Base-by-base conservation (phyloP, 78 protist genomes). In the Anaeramoeba flamelloides region DNA sequence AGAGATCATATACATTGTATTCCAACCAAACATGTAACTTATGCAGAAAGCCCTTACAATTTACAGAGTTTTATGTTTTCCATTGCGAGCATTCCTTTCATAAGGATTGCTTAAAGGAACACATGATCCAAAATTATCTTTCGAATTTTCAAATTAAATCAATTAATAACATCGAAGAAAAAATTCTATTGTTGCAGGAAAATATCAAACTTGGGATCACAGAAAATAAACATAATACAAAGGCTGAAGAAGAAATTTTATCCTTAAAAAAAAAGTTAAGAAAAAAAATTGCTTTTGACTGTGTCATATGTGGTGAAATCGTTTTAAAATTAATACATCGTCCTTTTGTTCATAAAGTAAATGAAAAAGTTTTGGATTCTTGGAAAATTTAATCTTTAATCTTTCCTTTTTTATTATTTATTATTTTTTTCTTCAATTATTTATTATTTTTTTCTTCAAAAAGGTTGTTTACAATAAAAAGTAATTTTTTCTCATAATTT, bases 41-140 rank as follows among this genome's bases (percentile, higher is more conserved):
- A 39, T 94, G 96, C 81, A 33, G 4, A 2, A 74, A 39, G 32
- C 87, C 90, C 3, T 81, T 89, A 1, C 80, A 91, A 34, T 32
- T 90, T 34, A 79, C 89, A 36, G 64, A 76, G 39, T 92, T 93
- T 65, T 88, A 84, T 85, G 39, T 91, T 53, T 94, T 94, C 82
- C 88, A 93, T 1, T 94, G 98, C 79, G 81, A 64, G 38, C 98
- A 94, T 81, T 84, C 74, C 4, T 89, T 93, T 83, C 97, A 93
- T 75, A 78, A 41, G 36, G 91, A 91, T 39, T 92, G 96, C 83
- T 80, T 92, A 26, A 53, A 53, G 17, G 17, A 53, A 53, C 17
- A 26, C 8, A 53, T 53, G 69, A 8, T 53, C 17, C 34, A 53
- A 26, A 26, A 26, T 53, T 53, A 53, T 53, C 69, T 53, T 53